Conservation (phyloP, 257 asterid genomes). For the Petrea volubilis region DNA sequence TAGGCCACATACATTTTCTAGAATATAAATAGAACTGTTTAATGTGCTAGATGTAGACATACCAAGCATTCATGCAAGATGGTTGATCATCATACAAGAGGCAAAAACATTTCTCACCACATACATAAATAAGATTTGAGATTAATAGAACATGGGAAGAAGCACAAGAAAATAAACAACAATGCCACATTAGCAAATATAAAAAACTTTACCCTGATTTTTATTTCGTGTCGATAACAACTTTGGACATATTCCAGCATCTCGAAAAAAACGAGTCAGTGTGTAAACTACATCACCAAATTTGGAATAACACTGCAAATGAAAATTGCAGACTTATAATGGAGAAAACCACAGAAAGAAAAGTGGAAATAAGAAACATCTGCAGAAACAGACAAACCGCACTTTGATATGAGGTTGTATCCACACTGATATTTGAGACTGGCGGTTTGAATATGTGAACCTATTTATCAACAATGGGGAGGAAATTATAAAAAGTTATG, state of each 20-base stretch:
- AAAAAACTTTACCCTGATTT: slow-evolving; percentile 45
- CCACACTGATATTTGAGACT: slow-evolving; percentile 87
- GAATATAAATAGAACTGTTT: neutral
- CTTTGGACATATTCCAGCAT: slow-evolving; percentile 55
- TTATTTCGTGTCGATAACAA: slow-evolving; percentile 41
- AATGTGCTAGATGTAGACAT: neutral
- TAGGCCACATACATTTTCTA: neutral
- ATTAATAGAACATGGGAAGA: slow-evolving; percentile 1
- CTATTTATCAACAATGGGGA: slow-evolving; percentile 39
- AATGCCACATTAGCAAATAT: slow-evolving; percentile 16
- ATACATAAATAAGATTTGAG: slow-evolving; percentile 14
- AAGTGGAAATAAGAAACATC: slow-evolving; percentile 5
- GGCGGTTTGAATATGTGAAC: slow-evolving; percentile 71
- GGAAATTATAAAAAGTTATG: neutral
- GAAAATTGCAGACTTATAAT: slow-evolving; percentile 23
- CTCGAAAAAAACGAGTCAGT: slow-evolving; percentile 85
- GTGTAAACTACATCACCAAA: slow-evolving; percentile 92
- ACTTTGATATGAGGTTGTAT: slow-evolving; percentile 90
- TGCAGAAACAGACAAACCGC: slow-evolving; percentile 38
- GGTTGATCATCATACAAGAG: neutral
- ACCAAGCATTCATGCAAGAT: neutral
- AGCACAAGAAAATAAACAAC: slow-evolving; percentile 18
- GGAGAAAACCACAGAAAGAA: neutral
- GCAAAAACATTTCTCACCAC: slow-evolving; percentile 10
- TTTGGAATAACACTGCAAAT: slow-evolving; percentile 76